Evolutionary conservation across 1,139 yeast genomes (phyloP).

Genomic region (Nematodospora anomalae): DNA sequence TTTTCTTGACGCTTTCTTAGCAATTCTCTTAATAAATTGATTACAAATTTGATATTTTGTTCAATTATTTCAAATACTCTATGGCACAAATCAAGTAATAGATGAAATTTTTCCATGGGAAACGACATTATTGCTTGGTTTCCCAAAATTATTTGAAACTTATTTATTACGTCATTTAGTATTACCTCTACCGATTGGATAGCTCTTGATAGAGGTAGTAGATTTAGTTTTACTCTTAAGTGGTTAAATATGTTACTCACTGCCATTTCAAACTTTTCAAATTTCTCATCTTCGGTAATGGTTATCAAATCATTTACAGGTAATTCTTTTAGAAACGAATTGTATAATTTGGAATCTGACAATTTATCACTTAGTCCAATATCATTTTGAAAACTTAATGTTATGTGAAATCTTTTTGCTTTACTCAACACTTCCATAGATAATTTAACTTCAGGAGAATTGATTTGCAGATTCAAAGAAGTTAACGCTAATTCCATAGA

Average conservation of each 20-base stretch:
- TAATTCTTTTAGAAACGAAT: conserved; percentile 65
- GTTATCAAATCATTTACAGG: conserved; percentile 64
- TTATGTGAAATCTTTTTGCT: conserved; percentile 79
- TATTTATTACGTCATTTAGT: conserved; percentile 31
- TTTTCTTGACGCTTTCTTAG: conserved; percentile 74
- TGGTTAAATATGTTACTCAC: conserved; percentile 57
- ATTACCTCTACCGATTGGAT: conserved; percentile 64
- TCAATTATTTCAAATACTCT: conserved; percentile 31
- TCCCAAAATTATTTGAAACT: conserved; percentile 22
- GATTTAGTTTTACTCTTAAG: conserved; percentile 51
- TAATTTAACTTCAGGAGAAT: conserved; percentile 52
- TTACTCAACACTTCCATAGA: conserved; percentile 63
- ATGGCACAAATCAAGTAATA: conserved; percentile 18
- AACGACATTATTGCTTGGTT: conserved; percentile 28
- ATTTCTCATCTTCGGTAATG: conserved; percentile 37
- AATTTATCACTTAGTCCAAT: conserved; percentile 65
- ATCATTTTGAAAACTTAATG: conserved; percentile 70
- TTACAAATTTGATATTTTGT: conserved; percentile 35
- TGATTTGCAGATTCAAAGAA: conserved; percentile 59
- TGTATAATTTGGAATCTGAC: conserved; percentile 52
- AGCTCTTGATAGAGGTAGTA: conserved; percentile 68
- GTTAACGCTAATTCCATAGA: conserved; percentile 65
- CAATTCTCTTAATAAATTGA: conserved; percentile 65
- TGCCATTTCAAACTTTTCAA: conserved; percentile 43
- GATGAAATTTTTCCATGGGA: conserved; percentile 23